A percentile compares a stretch with the other conserved stretches of the same genome.
Evolutionary conservation across 2,329 filamentous ascomycete genomes (phyloP).

Genomic region (Rhynchosporium graminicola): DNA sequence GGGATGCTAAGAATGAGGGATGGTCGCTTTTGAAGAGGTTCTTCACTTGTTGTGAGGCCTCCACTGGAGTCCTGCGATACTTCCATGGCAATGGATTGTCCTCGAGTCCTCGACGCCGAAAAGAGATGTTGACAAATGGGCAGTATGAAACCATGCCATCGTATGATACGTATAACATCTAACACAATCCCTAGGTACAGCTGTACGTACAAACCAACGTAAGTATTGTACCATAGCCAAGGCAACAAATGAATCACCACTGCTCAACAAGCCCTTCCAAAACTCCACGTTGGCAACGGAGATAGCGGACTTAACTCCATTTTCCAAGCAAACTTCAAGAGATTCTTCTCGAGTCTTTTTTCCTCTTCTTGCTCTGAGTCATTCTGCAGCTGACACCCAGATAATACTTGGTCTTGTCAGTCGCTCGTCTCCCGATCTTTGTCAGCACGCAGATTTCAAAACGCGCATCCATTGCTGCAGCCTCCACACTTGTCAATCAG

Average conservation of each 20-base stretch:
- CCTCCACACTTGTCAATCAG: background rate
- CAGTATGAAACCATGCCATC: too few relatives aligned
- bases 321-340: background rate
- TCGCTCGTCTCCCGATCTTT: conserved; percentile 7
- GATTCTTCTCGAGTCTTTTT: background rate
- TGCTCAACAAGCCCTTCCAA: background rate
- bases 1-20: too few relatives aligned
- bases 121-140: too few relatives aligned
- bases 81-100: too few relatives aligned
- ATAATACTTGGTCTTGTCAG: background rate
- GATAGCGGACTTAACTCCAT: conserved; percentile 10
- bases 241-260: background rate
- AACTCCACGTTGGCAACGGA: background rate
- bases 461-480: conserved; percentile 12
- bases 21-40: too few relatives aligned
- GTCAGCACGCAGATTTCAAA: conserved; percentile 12
- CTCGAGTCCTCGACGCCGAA: too few relatives aligned
- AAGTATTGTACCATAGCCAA: background rate
- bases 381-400: conserved; percentile 14
- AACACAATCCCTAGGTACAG: background rate
- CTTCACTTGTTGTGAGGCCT: too few relatives aligned
- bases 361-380: background rate
- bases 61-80: too few relatives aligned
- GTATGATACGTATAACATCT: too few relatives aligned
- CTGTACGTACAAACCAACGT: background rate